Conservation (phyloP, 305 asterid genomes). For the Fraxinus nigra region DNA sequence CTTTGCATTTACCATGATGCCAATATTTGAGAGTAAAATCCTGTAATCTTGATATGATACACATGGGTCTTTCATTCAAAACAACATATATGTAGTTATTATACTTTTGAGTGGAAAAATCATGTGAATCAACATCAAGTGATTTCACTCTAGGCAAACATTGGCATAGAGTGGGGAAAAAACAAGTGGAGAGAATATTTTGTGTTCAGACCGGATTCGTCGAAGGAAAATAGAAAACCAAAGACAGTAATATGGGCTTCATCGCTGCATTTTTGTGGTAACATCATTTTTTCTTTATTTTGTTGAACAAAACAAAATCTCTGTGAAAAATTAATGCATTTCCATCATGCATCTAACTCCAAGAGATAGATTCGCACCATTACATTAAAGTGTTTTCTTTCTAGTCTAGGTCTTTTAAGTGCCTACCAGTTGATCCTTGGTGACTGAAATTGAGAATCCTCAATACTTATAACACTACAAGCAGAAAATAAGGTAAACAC, state of each 20-base stretch:
- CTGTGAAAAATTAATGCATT: background rate
- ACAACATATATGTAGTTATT: conserved; percentile 13
- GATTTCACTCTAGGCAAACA: background rate
- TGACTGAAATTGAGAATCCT: background rate
- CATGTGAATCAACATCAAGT: conserved; percentile 27
- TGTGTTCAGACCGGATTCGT: background rate
- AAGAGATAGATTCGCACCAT: background rate
- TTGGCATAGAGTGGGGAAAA: background rate
- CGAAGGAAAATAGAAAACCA: background rate
- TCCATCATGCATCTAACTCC: background rate
- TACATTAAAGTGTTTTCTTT: background rate
- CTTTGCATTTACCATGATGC: background rate
- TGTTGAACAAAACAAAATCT: background rate
- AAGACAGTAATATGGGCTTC: background rate
- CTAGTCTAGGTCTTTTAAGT: background rate
- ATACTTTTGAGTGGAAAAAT: conserved; percentile 31
- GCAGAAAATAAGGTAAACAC: no score
- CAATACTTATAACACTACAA: background rate
- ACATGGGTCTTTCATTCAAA: conserved; percentile 42
- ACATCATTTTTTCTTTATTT: background rate
- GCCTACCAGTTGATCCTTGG: background rate
- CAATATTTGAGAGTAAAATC: conserved; percentile 14
- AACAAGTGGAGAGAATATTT: background rate
- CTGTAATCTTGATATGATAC: conserved; percentile 2
- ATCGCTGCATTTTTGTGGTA: background rate